Base-by-base conservation (phyloP, 371 early-diverging fungal genomes). In the Parasitella parasitica region DNA sequence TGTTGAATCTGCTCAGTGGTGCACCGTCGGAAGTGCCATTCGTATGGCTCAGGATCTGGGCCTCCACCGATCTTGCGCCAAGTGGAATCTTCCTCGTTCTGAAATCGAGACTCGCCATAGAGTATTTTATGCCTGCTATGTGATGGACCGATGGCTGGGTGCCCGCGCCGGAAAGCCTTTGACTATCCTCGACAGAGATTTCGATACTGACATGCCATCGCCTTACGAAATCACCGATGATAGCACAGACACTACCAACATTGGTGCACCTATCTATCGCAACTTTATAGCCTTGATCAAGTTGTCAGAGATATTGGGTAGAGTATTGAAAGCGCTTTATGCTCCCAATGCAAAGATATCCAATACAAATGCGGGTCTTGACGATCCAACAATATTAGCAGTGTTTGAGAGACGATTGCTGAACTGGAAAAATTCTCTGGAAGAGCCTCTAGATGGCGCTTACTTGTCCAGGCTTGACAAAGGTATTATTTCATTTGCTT, bases 31-130 rank as follows among this genome's bases (percentile, higher is more conserved):
- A 12, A 78, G 72, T 57, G 88, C 89, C 4, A 86, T 82, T 26
- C 78, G 88, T 11, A 83, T 86, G 83, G 88, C 88, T 5, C 86
- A 87, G 63, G 89, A 89, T 58, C 43, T 89, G 48, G 89, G 89
- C 0, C 69, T 89, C 59, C 89, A 89, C 63, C 81, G 88, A 27
- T 84, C 84, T 12, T 81, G 80, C 56, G 54, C 70, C 4, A 72
- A 81, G 49, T 81, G 84, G 77, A 76, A 80, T 38, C 62, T 86
- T 18, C 81, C 83, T 22, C 55, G 65, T 1, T 66, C 76, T 24
- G 86, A 89, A 58, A 73, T 76, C 3, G 87, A 89, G 70, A 75
- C 81, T 0, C 75, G 88, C 9, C 84, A 84, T 59, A 80, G 89
- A 4, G 73, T 87, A 1, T 89, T 86, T 73, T 87, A 86, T 77